Base-by-base conservation (phyloP, 2,329 filamentous ascomycete genomes). In the Nigrograna mackinnonii region DNA sequence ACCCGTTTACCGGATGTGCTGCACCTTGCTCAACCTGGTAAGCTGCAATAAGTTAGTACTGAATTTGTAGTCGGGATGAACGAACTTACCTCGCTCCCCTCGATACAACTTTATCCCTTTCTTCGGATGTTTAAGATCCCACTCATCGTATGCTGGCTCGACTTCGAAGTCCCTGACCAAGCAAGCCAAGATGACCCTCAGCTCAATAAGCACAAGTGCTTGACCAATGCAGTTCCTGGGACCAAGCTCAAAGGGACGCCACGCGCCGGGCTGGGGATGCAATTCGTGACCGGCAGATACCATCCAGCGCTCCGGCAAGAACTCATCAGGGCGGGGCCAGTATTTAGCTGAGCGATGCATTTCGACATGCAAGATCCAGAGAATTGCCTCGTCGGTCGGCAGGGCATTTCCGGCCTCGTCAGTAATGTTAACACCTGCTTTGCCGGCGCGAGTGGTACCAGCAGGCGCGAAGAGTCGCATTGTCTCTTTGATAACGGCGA, bases 191-290 rank as follows among this genome's bases (percentile, higher is more conserved):
- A 43, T 50, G 3, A 68, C 44, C 41, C 60, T 66, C 16, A 71
- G 40, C 46, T 70, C 66, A 14, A 63, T 50, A 48, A 62, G 52
- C 0, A 67, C 67, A 24, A 73, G 47, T 16, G 59, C 59, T 47
- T 67, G 61, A 0, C 70, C 69, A 12, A 67, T 51, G 39, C 70
- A 73, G 5, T 54, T 56, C 4, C 69, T 46, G 3, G 55, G 55
- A 1, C 70, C 70, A 5, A 57, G 46, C 33, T 70, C 64, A 43
- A 73, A 73, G 0, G 68, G 58, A 20, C 62, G 47, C 49, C 51
- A 69, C 9, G 51, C 48, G 11, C 36, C 36, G 19, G 44, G 43
- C 26, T 24, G 5, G 1, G 46, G 48, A 37, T 49, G 39, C 7
- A 49, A 22, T 9, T 38, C 28, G 26, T 52, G 24, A 3, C 22